phyloP scores from a whole-genome alignment of 176 grass and related monocot species.

The Oryza nivara region DNA sequence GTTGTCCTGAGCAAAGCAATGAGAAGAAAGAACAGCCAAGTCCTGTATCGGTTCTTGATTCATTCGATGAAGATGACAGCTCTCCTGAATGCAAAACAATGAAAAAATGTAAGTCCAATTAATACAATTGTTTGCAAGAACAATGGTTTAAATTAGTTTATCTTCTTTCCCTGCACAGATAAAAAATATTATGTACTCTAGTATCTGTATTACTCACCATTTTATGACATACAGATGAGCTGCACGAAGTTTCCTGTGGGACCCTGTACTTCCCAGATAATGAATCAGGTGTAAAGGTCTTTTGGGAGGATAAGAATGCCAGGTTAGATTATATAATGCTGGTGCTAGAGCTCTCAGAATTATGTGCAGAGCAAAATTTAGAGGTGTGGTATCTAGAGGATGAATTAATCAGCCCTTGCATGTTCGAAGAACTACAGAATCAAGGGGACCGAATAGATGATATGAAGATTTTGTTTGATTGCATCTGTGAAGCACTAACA shows the following conservation, averaged over 20 bases:
- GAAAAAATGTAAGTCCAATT: constrained; percentile 61
- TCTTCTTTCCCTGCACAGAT: neutral
- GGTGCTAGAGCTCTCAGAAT: constrained; percentile 76
- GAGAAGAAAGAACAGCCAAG: constrained; percentile 69
- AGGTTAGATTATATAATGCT: constrained; percentile 70
- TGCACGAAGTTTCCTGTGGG: constrained; percentile 42
- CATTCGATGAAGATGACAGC: constrained; percentile 50
- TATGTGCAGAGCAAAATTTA: constrained; percentile 68
- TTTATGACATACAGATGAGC: constrained; percentile 62
- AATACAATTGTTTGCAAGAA: neutral
- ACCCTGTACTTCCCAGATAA: constrained; percentile 37
- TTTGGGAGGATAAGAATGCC: constrained; percentile 61
- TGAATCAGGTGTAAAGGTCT: constrained; percentile 37
- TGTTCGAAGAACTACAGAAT: constrained; percentile 68
- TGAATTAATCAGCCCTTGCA: constrained; percentile 71
- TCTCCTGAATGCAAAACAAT: constrained; percentile 48
- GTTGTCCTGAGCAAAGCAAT: constrained; percentile 37
- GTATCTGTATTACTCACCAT: constrained; percentile 24
- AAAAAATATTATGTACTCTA: constrained; percentile 17
- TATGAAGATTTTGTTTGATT: constrained; percentile 88
- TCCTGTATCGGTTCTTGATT: constrained; percentile 78
- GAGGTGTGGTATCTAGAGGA: constrained; percentile 77
- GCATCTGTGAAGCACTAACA: constrained; percentile 79
- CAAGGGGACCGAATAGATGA: constrained; percentile 54
- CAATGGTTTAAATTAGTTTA: neutral